A percentile compares a stretch with the other conserved stretches of the same genome.
Evolutionary conservation across 208 protist species (phyloP).

Genomic region (Acanthamoeba pearcei): DNA sequence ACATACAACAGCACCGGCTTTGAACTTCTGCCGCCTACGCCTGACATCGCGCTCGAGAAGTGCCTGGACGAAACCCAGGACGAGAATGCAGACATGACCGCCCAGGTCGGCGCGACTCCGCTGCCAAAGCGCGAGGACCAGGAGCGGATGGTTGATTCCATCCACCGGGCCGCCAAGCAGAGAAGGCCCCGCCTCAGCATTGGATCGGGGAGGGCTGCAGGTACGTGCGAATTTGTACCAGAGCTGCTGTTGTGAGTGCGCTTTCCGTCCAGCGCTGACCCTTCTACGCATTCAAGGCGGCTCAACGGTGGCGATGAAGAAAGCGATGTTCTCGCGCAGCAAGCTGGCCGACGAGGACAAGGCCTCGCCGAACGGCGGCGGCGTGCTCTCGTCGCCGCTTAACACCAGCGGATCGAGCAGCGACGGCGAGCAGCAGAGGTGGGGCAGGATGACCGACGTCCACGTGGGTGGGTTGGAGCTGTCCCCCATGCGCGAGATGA

Average conservation of each 20-base stretch:
- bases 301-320: neutral
- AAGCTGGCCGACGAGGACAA: neutral
- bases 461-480: neutral
- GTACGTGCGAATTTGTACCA: neutral
- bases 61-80: neutral
- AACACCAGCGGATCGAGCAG: neutral
- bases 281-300: neutral
- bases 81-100: neutral
- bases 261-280: neutral
- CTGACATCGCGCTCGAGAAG: neutral
- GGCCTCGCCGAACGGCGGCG: neutral
- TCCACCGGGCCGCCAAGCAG: constrained; percentile 44
- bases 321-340: constrained; percentile 24
- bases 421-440: neutral
- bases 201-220: neutral
- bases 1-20: neutral
- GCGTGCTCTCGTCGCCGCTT: constrained; percentile 1
- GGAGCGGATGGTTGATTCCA: constrained; percentile 28
- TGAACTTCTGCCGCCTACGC: neutral
- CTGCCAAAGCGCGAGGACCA: constrained; percentile 34
- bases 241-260: neutral
- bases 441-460: neutral
- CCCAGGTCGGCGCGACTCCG: neutral
- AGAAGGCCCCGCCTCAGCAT: constrained; percentile 23
- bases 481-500: constrained; percentile 59